A percentile compares a stretch with the other conserved stretches of the same genome.
phyloP scores from a whole-genome alignment of 192 early-diverging fungal species.

The Haplosporangium gracile region DNA sequence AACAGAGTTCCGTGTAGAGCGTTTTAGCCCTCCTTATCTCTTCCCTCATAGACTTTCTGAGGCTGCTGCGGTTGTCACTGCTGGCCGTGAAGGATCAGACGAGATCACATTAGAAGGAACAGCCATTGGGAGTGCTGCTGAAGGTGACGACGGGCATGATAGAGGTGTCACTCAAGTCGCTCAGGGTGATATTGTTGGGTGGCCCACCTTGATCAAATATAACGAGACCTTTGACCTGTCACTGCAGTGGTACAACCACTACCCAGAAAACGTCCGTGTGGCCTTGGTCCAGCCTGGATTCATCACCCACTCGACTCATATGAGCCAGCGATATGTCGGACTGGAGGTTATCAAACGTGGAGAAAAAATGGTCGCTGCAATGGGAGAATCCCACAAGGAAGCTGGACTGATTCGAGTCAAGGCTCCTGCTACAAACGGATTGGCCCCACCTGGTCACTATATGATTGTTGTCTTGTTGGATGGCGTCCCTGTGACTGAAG shows the following conservation, averaged over 20 bases:
- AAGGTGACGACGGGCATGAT: neutral
- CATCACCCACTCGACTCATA: conserved; percentile 66
- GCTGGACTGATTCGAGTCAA: conserved; percentile 35
- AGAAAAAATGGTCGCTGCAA: neutral
- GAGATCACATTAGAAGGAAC: neutral
- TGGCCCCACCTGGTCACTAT: conserved; percentile 46
- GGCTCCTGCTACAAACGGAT: conserved; percentile 37
- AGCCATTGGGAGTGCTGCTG: neutral
- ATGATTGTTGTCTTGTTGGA: conserved; percentile 49
- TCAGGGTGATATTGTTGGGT: conserved; percentile 41
- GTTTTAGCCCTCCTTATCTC: conserved; percentile 68
- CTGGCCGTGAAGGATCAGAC: neutral
- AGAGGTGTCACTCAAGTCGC: neutral
- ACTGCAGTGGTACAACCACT: conserved; percentile 35
- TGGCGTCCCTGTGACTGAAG: conserved; percentile 40
- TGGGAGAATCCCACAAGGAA: conserved; percentile 1
- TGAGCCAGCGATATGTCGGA: conserved; percentile 65
- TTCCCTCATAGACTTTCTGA: conserved; percentile 29
- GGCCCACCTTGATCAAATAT: conserved; percentile 29
- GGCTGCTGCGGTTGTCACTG: neutral
- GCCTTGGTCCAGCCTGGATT: conserved; percentile 64
- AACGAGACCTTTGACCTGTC: conserved; percentile 36
- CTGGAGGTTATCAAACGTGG: conserved; percentile 38
- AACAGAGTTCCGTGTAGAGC: conserved; percentile 65
- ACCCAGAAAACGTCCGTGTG: conserved; percentile 46